Evolutionary conservation across 306 rosid species (phyloP).

Genomic region (Vigna nakashimae): DNA sequence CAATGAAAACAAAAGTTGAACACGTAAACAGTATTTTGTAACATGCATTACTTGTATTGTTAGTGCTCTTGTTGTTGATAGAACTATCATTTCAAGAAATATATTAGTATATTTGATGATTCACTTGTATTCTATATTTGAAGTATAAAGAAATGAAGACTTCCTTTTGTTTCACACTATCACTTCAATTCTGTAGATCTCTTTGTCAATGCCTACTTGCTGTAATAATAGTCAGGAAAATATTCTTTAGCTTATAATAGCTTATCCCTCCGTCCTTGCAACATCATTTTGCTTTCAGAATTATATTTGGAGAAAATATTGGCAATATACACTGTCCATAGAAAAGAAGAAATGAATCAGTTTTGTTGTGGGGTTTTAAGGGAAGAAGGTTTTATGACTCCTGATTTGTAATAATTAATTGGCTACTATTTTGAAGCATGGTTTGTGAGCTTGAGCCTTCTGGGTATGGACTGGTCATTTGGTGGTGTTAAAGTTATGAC

Average conservation of each 20-base stretch:
- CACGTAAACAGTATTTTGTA: neutral
- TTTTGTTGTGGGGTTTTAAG: neutral
- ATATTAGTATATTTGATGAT: neutral
- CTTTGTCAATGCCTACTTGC: neutral
- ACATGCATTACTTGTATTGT: neutral
- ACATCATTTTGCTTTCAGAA: neutral
- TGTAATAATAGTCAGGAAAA: neutral
- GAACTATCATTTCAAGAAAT: constrained; percentile 19
- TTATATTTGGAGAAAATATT: neutral
- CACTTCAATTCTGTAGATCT: neutral
- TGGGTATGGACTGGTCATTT: neutral
- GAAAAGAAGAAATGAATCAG: neutral
- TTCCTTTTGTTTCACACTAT: neutral
- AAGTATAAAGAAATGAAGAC: neutral
- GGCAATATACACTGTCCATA: neutral
- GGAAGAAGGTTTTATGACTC: neutral
- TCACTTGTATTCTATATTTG: neutral
- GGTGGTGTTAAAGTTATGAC: constrained; percentile 10
- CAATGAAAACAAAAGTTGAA: constrained; percentile 9
- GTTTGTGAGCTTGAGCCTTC: neutral
- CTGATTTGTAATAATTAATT: neutral
- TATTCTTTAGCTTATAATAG: constrained; percentile 15
- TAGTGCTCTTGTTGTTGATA: neutral
- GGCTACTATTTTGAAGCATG: neutral
- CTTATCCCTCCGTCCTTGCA: neutral